These are phyloP conservation scores for Akanthomyces lecanii DNA, from an alignment of 2,329 filamentous ascomycete genomes.

Conservation along the genomic window DNA sequence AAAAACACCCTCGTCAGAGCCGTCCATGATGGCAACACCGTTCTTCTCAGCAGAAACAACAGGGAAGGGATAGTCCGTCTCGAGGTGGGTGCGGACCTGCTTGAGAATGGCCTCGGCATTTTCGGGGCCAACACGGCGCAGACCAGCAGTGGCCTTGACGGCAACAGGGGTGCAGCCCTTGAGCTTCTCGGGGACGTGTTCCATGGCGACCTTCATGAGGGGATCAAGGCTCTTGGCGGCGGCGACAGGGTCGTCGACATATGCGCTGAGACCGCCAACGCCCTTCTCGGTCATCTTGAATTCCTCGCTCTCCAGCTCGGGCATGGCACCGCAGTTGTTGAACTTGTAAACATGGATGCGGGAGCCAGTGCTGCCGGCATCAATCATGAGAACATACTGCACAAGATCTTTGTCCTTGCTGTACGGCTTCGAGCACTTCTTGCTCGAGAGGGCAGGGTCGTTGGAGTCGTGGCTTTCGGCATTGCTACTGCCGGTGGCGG, in stretches of 20 bases:
- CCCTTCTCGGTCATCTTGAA: constrained; percentile 92
- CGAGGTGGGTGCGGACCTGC: constrained; percentile 77
- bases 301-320: constrained; percentile 85
- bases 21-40: constrained; percentile 96
- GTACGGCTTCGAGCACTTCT: constrained; percentile 76
- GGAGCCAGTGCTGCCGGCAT: constrained; percentile 95
- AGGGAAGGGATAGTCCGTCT: constrained; percentile 89
- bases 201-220: constrained; percentile 80
- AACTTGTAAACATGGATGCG: constrained; percentile 97
- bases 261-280: constrained; percentile 81
- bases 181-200: constrained; percentile 79
- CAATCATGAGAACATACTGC: constrained; percentile 98
- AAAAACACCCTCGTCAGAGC: constrained; percentile 93
- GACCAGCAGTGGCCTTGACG: constrained; percentile 95
- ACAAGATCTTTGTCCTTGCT: constrained; percentile 88
- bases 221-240: constrained; percentile 87
- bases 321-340: constrained; percentile 67
- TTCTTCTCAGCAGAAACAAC: constrained; percentile 80
- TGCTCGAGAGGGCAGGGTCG: constrained; percentile 56
- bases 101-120: constrained; percentile 79
- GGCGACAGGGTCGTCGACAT: constrained; percentile 76
- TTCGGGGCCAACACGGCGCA: constrained; percentile 79
- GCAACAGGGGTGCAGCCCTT: constrained; percentile 90
- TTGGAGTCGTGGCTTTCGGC: constrained; percentile 51
- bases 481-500: constrained; percentile 33